These are phyloP conservation scores for Talaromyces trachyspermus DNA, from an alignment of 495 filamentous ascomycete species.

Conservation along the genomic window DNA sequence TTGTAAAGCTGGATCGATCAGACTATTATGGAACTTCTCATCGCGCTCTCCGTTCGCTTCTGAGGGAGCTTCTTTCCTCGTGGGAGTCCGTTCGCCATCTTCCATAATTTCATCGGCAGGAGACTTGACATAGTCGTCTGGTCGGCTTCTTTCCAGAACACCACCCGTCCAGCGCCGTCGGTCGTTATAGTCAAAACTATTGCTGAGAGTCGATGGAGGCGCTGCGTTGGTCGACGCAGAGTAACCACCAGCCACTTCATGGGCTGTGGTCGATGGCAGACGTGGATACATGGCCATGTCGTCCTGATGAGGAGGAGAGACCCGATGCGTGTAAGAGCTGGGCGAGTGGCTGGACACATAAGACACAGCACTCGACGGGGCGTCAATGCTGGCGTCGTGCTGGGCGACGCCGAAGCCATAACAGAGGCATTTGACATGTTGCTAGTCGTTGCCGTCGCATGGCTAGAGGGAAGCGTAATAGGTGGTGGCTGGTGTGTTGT, in stretches of 20 bases:
- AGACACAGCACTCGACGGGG: slow-evolving; percentile 82
- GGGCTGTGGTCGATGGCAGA: slow-evolving; percentile 64
- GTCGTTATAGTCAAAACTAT: slow-evolving; percentile 70
- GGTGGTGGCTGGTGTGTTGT: slow-evolving; percentile 61
- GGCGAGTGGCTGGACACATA: slow-evolving; percentile 86
- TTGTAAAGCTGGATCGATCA: slow-evolving; percentile 49
- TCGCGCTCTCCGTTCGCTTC: slow-evolving; percentile 31
- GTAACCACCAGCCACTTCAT: slow-evolving; percentile 49
- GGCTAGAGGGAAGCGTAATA: slow-evolving; percentile 41
- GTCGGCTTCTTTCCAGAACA: slow-evolving; percentile 67
- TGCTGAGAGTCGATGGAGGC: slow-evolving; percentile 69
- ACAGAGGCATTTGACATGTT: slow-evolving; percentile 53
- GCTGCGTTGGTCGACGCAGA: slow-evolving; percentile 57
- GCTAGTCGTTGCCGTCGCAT: slow-evolving; percentile 50
- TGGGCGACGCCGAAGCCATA: slow-evolving; percentile 42
- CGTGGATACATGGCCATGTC: slow-evolving; percentile 73
- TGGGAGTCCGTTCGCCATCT: slow-evolving; percentile 39
- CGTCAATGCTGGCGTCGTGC: slow-evolving; percentile 73
- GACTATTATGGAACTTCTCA: slow-evolving; percentile 38
- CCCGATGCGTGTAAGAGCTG: slow-evolving; percentile 50
- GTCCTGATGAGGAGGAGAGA: slow-evolving; percentile 58
- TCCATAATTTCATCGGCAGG: slow-evolving; percentile 43
- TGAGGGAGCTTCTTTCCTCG: slow-evolving; percentile 30
- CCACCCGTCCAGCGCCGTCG: slow-evolving; percentile 84
- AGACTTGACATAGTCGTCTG: slow-evolving; percentile 29